Conservation (phyloP, 176 grass and related monocot genomes). For the Oryza brachyantha region DNA sequence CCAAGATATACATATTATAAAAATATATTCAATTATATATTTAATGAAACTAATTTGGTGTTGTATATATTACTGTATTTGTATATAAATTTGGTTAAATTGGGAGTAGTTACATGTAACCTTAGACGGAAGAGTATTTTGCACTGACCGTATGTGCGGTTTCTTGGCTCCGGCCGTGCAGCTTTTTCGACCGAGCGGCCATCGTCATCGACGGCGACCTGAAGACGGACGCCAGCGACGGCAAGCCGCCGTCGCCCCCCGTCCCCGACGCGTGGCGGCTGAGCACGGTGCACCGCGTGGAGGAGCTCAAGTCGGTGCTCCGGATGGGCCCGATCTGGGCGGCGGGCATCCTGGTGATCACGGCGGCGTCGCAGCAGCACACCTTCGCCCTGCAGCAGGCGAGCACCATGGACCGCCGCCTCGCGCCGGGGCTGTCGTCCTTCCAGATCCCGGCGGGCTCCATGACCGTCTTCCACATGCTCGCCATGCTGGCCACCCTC, state of each 20-base stretch:
- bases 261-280: conserved; percentile 59
- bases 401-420: conserved; percentile 79
- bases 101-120: too few relatives aligned
- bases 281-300: conserved; percentile 81
- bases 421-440: conserved; percentile 31
- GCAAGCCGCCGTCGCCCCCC: background rate
- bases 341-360: conserved; percentile 78
- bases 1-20: too few relatives aligned
- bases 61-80: too few relatives aligned
- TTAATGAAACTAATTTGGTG: too few relatives aligned
- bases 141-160: background rate
- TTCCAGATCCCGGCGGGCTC: conserved; percentile 75
- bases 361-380: conserved; percentile 49
- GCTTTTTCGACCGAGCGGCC: conserved; percentile 76
- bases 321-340: conserved; percentile 90
- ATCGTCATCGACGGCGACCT: conserved; percentile 54
- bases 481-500: conserved; percentile 62
- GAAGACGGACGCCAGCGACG: background rate
- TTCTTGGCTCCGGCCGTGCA: background rate
- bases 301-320: conserved; percentile 74
- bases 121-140: too few relatives aligned
- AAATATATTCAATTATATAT: too few relatives aligned
- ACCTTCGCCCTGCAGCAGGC: conserved; percentile 83
- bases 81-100: too few relatives aligned
- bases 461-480: conserved; percentile 66